phyloP scores from a whole-genome alignment of 768 basidiomycete genomes.

The Boletus vinaceobasis region DNA sequence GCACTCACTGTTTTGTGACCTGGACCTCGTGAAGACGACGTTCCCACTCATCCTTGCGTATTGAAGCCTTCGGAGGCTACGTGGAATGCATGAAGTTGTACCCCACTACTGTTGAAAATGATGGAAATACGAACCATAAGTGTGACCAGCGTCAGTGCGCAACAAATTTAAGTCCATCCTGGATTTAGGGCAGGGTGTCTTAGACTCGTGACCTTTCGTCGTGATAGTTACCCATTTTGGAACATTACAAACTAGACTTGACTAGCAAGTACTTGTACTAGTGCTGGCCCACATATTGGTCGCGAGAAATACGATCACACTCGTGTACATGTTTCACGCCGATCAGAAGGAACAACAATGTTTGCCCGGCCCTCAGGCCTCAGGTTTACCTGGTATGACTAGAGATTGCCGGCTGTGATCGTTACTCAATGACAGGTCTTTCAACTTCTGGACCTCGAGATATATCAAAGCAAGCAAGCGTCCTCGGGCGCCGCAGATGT shows the following conservation, averaged over 20 bases:
- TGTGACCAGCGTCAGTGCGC: constrained; percentile 12
- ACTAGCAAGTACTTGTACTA: neutral
- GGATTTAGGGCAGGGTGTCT: constrained; percentile 43
- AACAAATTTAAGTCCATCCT: constrained; percentile 32
- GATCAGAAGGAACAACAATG: no score
- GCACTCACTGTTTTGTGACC: constrained; percentile 85
- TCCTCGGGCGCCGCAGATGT: neutral
- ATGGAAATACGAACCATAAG: constrained; percentile 31
- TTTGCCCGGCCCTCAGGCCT: no score
- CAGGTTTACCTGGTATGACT: no score
- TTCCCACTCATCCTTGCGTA: constrained; percentile 87
- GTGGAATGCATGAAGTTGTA: neutral
- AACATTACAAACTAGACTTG: neutral
- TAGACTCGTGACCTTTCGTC: neutral
- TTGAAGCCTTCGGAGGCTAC: constrained; percentile 51
- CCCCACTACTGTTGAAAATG: neutral
- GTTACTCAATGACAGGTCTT: neutral
- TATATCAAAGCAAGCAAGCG: neutral
- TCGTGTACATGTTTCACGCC: neutral
- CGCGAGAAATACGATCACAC: neutral
- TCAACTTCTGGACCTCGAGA: neutral
- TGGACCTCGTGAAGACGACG: constrained; percentile 75
- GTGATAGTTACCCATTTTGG: constrained; percentile 4
- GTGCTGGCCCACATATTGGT: neutral
- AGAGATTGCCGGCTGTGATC: no score